Base-by-base conservation (phyloP, 2,329 filamentous ascomycete species). In the Colletotrichum sp. region DNA sequence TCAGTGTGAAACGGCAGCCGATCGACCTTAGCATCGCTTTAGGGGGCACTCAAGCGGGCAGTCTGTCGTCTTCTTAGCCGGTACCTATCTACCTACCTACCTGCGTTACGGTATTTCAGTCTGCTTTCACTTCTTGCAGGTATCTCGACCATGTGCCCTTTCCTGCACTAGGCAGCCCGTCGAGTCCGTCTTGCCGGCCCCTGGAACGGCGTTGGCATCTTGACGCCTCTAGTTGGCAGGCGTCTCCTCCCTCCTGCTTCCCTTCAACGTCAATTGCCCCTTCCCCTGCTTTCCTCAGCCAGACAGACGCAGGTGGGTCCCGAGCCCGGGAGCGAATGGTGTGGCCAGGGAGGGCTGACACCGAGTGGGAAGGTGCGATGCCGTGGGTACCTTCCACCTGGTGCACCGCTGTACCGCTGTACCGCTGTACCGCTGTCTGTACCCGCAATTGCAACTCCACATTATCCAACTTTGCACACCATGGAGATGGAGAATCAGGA, bases 1-100 rank as follows among this genome's bases (percentile, higher is more conserved):
- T 73, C 73, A 75, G 70, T 68, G 58, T 76, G 74, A 76, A 76
- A 76, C 74, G 74, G 64, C 74, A 73, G 70, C 26, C 58, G 74
- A 75, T 75, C 72, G 72, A 67, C 72, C 69, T 67, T 67, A 36
- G 55, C 21, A 61, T 52, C 68, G 15, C 13, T 57, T 63, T 72
- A 57, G 55, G 72, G 69, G 38, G 34, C 16, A 52, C n/a, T 52
- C 38, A 48, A 48, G 38, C 52, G n/a, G 52, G n/a, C 52, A 57
- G 24, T 57, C 15, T 24, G 52, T 57, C 52, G 52, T 57, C 52
- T 57, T 57, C 24, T 24, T 57, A 18, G 36, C 16, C 5, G 16
- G 36, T n/a, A 48, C 38, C 38, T 48, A 48, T 8, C 38, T 38
- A 38, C 8, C 36, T 38, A 38, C 36, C 36, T 48, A 48, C 38